Evolutionary conservation across 306 rosid species (phyloP).

Genomic region (Dryas drummondii): DNA sequence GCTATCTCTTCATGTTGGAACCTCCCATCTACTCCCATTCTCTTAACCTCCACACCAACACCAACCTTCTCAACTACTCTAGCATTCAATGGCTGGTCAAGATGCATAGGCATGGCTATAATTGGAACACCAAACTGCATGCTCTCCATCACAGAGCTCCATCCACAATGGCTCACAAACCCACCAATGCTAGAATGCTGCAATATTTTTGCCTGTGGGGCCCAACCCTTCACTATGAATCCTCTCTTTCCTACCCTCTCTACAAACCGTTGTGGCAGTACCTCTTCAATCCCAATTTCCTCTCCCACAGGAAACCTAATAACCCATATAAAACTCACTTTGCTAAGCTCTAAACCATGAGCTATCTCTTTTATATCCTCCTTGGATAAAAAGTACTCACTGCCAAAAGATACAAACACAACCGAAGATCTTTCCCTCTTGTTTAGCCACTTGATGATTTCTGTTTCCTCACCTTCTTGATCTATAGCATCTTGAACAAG

Average conservation of each 20-base stretch:
- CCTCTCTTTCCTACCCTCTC: constrained; percentile 21
- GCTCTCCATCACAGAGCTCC: constrained; percentile 38
- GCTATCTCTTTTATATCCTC: constrained; percentile 28
- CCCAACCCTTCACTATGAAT: constrained; percentile 24
- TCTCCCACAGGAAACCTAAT: constrained; percentile 21
- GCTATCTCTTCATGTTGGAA: constrained; percentile 4
- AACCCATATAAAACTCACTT: constrained; percentile 28
- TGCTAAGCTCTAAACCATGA: constrained; percentile 24
- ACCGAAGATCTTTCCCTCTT: constrained; percentile 16
- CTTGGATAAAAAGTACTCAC: constrained; percentile 22
- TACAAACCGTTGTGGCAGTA: constrained; percentile 18
- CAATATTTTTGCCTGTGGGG: constrained; percentile 26
- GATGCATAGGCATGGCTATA: constrained; percentile 24
- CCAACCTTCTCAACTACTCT: constrained; percentile 12
- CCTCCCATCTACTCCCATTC: constrained; percentile 7
- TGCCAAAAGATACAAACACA: constrained; percentile 32
- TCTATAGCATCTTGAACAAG: constrained; percentile 10
- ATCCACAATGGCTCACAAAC: constrained; percentile 38
- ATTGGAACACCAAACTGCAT: constrained; percentile 23
- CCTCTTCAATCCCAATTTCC: not conserved
- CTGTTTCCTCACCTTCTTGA: not conserved
- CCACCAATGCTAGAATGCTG: constrained; percentile 23
- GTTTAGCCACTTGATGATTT: constrained; percentile 13
- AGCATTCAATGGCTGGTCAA: constrained; percentile 31
- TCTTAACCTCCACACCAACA: constrained; percentile 18